A percentile compares a stretch with the other conserved stretches of the same genome.
Evolutionary conservation across 208 protist genomes (phyloP).

Genomic region (Leishmania braziliensis): DNA sequence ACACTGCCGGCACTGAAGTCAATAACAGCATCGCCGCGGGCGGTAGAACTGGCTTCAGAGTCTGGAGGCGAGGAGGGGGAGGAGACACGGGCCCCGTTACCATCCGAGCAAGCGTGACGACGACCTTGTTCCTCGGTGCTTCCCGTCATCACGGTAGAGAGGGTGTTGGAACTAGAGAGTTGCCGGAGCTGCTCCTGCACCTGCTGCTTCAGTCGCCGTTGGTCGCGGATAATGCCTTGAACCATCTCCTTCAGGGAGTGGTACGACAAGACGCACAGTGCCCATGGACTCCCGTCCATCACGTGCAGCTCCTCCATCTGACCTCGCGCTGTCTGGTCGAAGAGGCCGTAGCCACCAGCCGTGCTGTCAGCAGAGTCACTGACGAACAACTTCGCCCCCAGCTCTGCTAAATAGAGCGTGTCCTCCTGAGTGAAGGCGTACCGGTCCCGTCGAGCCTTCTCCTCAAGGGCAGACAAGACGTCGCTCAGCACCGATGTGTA

Average conservation of each 20-base stretch:
- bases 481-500: conserved; percentile 65
- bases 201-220: conserved; percentile 58
- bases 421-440: conserved; percentile 61
- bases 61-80: background rate
- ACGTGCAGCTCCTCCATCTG: conserved; percentile 89
- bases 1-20: background rate
- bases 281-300: conserved; percentile 86
- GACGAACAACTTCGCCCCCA: conserved; percentile 73
- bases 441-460: conserved; percentile 55
- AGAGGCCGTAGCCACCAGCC: conserved; percentile 25
- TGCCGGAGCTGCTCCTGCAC: conserved; percentile 55
- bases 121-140: background rate
- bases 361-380: conserved; percentile 27
- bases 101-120: background rate
- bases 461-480: conserved; percentile 66
- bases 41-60: background rate
- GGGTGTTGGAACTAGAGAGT: conserved; percentile 26
- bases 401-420: conserved; percentile 56
- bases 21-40: background rate
- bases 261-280: conserved; percentile 78
- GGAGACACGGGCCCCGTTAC: background rate
- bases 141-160: conserved; percentile 26
- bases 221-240: conserved; percentile 60
- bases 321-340: conserved; percentile 54
- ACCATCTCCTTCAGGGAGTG: conserved; percentile 80